Conservation (phyloP, 2,329 filamentous ascomycete genomes). For the Catunica adiposa region DNA sequence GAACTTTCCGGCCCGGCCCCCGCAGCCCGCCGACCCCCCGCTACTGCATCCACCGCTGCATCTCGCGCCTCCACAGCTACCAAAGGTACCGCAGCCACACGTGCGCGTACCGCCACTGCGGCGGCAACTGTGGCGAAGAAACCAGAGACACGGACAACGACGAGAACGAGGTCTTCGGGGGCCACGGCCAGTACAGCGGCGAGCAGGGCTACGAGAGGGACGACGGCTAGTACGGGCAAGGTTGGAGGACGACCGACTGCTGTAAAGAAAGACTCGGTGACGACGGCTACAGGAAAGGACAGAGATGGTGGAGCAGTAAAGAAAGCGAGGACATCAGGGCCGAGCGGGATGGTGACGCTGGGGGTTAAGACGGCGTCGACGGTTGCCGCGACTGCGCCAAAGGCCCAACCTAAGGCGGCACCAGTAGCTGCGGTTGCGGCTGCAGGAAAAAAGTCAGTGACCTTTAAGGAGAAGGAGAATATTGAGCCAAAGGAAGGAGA, state of each 20-base stretch:
- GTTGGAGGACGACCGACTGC: slow-evolving; percentile 5
- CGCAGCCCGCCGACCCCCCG: slow-evolving; percentile 16
- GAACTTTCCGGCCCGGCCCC: slow-evolving; percentile 22
- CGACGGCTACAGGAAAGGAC: slow-evolving; percentile 8
- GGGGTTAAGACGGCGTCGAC: not conserved
- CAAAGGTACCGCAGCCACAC: not conserved
- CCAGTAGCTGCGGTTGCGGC: slow-evolving; percentile 20
- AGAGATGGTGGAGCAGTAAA: slow-evolving; percentile 22
- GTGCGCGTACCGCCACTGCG: not conserved
- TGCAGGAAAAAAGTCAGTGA: slow-evolving; percentile 42
- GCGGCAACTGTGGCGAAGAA: slow-evolving; percentile 2
- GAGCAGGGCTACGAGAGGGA: not conserved
- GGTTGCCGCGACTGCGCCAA: not conserved
- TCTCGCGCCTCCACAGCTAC: not conserved
- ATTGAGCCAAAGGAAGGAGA: slow-evolving; percentile 24
- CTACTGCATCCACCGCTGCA: not conserved
- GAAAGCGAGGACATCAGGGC: slow-evolving; percentile 25
- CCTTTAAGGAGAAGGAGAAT: slow-evolving; percentile 51
- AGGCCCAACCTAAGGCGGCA: slow-evolving; percentile 15
- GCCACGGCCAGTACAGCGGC: slow-evolving; percentile 17
- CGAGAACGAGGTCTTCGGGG: slow-evolving; percentile 20
- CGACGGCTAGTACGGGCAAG: not conserved
- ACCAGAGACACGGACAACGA: slow-evolving; percentile 15
- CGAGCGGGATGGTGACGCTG: slow-evolving; percentile 13
- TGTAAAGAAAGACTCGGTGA: not conserved